Evolutionary conservation across 805 yeast genomes (phyloP).

Genomic region (Komagataella populi): DNA sequence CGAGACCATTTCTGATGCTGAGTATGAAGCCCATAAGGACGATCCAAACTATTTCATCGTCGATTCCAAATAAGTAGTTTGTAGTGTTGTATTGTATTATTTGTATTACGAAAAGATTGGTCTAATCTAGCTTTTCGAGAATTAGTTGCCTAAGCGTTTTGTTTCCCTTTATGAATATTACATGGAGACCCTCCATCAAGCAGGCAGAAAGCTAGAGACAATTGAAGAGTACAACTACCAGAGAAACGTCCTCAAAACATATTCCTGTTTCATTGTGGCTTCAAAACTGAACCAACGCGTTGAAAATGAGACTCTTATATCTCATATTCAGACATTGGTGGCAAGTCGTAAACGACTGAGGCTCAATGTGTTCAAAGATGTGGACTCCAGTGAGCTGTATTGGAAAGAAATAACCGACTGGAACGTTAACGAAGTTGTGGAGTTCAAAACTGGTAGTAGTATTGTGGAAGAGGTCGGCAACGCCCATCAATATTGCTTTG

Average conservation of each 20-base stretch:
- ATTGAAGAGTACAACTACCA: not conserved
- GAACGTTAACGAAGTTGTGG: not conserved
- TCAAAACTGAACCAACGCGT: not conserved
- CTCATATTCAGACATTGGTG: not conserved
- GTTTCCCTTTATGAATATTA: too few species aligned
- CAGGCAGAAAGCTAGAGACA: not conserved
- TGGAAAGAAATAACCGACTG: not conserved
- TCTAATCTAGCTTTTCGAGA: not conserved
- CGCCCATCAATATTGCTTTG: not conserved
- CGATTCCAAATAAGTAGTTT: conserved; percentile 7
- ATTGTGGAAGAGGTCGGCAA: not conserved
- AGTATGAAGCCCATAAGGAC: conserved; percentile 27
- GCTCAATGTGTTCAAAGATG: not conserved
- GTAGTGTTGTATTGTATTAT: not conserved
- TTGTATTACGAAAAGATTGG: not conserved
- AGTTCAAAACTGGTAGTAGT: not conserved
- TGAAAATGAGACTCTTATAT: not conserved
- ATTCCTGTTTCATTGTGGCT: not conserved
- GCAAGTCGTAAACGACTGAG: not conserved
- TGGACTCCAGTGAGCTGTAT: not conserved
- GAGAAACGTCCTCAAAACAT: not conserved
- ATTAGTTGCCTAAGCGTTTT: not conserved
- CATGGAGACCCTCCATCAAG: too few species aligned
- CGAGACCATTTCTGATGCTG: conserved; percentile 35
- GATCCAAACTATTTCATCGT: conserved; percentile 36